Base-by-base conservation (phyloP, 176 grass and related monocot genomes). In the Oryza brachyantha region DNA sequence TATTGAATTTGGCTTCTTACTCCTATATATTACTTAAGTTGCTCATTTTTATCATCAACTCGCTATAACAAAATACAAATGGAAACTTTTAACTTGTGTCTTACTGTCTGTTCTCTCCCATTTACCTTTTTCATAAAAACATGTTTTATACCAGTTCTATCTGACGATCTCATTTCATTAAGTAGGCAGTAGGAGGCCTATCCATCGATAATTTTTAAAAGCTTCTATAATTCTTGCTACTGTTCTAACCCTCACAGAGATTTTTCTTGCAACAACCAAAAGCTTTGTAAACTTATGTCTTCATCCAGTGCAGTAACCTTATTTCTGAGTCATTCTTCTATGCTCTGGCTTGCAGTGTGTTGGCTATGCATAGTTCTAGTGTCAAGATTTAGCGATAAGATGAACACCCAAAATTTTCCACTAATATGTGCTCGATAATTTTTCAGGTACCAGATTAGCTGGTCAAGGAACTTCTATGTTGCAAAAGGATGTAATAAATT, bases 401-500 rank as follows among this genome's bases (percentile, higher is more conserved):
- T 55, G 60, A 42, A 59, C 41, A 61, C 66, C 64, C 64, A 13
- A 79, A 59, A 45, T 41, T 61, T 72, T 85, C 13, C 42, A 37
- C 19, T 75, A 66, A 68, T 61, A 5, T 75, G 46, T 70, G 74
- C 52, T 71, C 14, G 36, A 77, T 80, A 64, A 60, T 70, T 76
- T 70, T 76, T 90, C 68, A 74, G 61, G 63, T 85, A 77, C 84
- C 84, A 80, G 43, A 78, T 72, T 71, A 79, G 88, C 72, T 77
- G 64, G 38, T 76, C 78, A 86, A 86, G 64, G 43, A 74, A 62
- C 68, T 69, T 62, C 68, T 52, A 83, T 78, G 60, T 80, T 78
- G 63, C 25, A 65, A 94, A 94, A 92, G 81, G 76, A 82, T 38
- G 86, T 74, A 91, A 76, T 84, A 79, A 89, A 91, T 86, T 72